These are phyloP conservation scores for Isabelozyma heimii DNA, from an alignment of 805 yeast genomes.

Conservation along the genomic window DNA sequence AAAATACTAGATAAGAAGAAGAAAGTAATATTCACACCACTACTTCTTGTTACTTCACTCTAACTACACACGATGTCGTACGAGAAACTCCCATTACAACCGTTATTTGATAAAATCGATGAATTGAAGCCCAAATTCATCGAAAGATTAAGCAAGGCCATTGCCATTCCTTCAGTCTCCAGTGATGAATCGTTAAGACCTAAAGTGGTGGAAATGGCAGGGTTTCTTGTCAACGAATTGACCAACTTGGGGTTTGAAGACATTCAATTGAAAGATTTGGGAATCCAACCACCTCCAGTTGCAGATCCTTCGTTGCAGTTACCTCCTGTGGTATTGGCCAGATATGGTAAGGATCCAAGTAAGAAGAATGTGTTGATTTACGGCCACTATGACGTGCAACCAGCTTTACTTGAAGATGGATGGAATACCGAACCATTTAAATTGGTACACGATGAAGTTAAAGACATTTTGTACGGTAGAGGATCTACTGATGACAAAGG, in stretches of 20 bases:
- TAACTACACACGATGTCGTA: slow-evolving; percentile 26
- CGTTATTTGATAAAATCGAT: slow-evolving; percentile 62
- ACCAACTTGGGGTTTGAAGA: slow-evolving; percentile 74
- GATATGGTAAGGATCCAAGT: slow-evolving; percentile 75
- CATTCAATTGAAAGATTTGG: slow-evolving; percentile 77
- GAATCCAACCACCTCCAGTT: slow-evolving; percentile 92
- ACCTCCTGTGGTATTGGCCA: slow-evolving; percentile 94
- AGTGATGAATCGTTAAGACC: slow-evolving; percentile 88
- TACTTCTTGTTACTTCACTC: too few relatives aligned
- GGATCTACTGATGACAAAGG: slow-evolving; percentile 99
- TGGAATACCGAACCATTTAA: slow-evolving; percentile 93
- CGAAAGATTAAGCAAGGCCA: slow-evolving; percentile 73
- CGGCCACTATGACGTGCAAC: slow-evolving; percentile 99
- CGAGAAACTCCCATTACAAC: slow-evolving; percentile 40
- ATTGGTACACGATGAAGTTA: slow-evolving; percentile 56
- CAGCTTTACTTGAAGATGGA: slow-evolving; percentile 89
- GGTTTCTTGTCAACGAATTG: slow-evolving; percentile 72
- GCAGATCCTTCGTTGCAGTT: slow-evolving; percentile 60
- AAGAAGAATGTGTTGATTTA: slow-evolving; percentile 90
- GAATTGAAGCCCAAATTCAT: slow-evolving; percentile 74
- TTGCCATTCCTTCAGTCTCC: slow-evolving; percentile 92
- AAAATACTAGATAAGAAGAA: too few relatives aligned
- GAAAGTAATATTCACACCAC: too few relatives aligned
- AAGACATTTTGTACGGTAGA: slow-evolving; percentile 78
- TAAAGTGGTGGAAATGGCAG: slow-evolving; percentile 84